Evolutionary conservation across 2,329 filamentous ascomycete species (phyloP).

Genomic region (Fusarium keratoplasticum): DNA sequence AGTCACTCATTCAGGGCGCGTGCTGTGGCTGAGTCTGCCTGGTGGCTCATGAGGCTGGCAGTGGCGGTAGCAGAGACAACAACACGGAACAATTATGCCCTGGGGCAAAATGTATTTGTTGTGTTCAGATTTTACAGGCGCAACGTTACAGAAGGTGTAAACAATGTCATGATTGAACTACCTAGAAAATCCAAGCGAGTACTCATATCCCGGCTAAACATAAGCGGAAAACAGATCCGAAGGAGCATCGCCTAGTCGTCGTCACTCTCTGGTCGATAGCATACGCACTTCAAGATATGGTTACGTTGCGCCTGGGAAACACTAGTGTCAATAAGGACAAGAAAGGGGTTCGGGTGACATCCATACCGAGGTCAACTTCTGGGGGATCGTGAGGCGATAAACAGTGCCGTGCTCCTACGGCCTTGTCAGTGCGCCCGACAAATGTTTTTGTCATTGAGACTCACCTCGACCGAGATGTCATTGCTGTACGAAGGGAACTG

Average conservation of each 20-base stretch:
- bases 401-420: background rate
- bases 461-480: background rate
- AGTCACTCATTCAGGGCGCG: background rate
- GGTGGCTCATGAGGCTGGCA: background rate
- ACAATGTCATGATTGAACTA: background rate
- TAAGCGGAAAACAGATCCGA: background rate
- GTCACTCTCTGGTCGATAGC: background rate
- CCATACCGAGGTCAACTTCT: background rate
- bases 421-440: background rate
- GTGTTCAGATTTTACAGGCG: background rate
- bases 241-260: background rate
- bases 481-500: background rate
- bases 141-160: background rate
- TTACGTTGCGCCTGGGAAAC: background rate
- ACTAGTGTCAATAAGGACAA: background rate
- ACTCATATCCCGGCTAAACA: background rate
- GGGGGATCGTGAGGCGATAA: background rate
- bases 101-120: background rate
- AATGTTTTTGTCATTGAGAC: background rate
- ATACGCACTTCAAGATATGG: background rate
- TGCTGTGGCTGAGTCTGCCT: background rate
- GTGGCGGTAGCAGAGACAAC: background rate
- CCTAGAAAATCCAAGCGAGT: background rate
- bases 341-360: background rate
- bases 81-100: background rate